Percentiles rank a stretch among this genome's conserved stretches.
Evolutionary conservation across 1,284 basidiomycete genomes (phyloP).

Genomic region (Melampsora larici-populina): DNA sequence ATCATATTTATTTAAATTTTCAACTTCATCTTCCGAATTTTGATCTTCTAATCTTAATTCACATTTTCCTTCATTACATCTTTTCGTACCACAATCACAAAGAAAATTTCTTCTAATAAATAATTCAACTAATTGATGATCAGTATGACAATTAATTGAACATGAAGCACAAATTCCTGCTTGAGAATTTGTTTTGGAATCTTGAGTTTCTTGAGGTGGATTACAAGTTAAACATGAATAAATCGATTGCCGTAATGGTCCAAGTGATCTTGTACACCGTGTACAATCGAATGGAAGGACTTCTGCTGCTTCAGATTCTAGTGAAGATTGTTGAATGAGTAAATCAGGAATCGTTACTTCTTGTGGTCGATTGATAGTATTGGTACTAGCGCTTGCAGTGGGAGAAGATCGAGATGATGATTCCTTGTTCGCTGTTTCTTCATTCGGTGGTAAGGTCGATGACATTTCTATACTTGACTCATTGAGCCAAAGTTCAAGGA

Average conservation of each 20-base stretch:
- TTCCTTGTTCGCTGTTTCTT: no score
- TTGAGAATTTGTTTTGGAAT: not conserved
- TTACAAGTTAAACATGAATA: conserved; percentile 41
- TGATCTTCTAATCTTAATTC: not conserved
- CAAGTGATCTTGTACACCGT: conserved; percentile 23
- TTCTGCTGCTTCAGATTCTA: conserved; percentile 31
- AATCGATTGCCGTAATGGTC: conserved; percentile 30
- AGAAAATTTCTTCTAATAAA: conserved; percentile 35
- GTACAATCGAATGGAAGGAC: conserved; percentile 34
- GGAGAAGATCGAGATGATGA: no score
- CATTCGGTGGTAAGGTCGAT: no score
- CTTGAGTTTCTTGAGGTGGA: not conserved
- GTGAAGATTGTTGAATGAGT: conserved; percentile 12
- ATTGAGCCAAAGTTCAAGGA: no score
- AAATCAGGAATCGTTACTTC: conserved; percentile 24
- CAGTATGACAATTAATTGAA: conserved; percentile 36
- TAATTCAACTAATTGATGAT: conserved; percentile 40
- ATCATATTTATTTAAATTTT: conserved; percentile 22
- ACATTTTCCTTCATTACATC: conserved; percentile 21
- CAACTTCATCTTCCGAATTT: not conserved
- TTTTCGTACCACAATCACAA: conserved; percentile 36
- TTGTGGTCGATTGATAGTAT: not conserved
- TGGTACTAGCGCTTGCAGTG: no score
- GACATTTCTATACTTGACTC: no score
- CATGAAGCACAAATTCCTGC: conserved; percentile 34